Base-by-base conservation (phyloP, 2,329 filamentous ascomycete genomes). In the Lachnellula arida region DNA sequence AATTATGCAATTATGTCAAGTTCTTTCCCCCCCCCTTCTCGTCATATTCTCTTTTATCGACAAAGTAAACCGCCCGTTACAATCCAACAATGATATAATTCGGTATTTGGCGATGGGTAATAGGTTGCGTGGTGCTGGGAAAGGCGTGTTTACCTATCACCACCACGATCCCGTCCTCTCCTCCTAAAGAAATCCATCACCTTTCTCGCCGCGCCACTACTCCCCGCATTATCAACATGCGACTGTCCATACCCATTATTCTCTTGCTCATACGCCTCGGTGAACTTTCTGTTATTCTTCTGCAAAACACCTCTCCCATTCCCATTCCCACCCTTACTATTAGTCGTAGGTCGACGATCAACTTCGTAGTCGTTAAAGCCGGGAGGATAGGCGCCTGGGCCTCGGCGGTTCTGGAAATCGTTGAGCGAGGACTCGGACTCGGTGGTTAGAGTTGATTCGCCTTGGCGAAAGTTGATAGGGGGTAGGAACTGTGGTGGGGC, bases 151-250 rank as follows among this genome's bases (percentile, higher is more conserved):
- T 49, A 59, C 49, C 57, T 49, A 28, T 55, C 55, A 14, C 55
- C 56, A 11, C 57, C 63, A 17, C 67, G 56, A 88, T 79, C 64
- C 86, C 89, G 75, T 87, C 89, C 90, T 70, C 92, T 83, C 71
- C 92, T 82, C 65, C 94, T 82, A 78, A 99, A 99, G 73, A 97
- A 96, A 75, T 99, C 93, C 92, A 99, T 97, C 40, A 99, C 94
- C 69, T 91, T 86, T 71, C 92, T 87, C 14, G 92, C 91, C 3
- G 91, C 89, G 55, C 90, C 90, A 61, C 86, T 93, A 71, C 89
- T 95, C 46, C 93, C 93, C 34, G 86, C 86, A 51, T 70, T 64
- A 67, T 91, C 86, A 51, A 86, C 82, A 52, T 79, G 78, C 37
- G 72, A 71, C 61, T 76, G 79, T 46, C 75, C 78, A 59, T 80